Conservation (phyloP, 1,284 basidiomycete species). For the Ganoderma lucidum region DNA sequence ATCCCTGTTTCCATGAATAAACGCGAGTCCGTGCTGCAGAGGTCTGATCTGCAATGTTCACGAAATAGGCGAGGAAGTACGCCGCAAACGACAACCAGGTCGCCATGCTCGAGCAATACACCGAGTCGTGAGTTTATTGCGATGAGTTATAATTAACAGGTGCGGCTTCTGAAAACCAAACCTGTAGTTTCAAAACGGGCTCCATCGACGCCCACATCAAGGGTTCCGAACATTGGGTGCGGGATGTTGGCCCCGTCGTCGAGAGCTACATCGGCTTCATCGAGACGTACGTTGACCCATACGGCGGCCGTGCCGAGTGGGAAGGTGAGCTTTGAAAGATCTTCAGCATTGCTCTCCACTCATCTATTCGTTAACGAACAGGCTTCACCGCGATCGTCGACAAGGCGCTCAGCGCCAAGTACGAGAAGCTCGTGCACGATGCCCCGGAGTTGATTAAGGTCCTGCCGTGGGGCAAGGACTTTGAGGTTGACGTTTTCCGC, state of each 20-base stretch:
- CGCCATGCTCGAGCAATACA: slow-evolving; percentile 81
- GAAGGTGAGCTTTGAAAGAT: slow-evolving; percentile 59
- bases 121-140: slow-evolving; percentile 68
- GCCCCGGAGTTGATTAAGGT: slow-evolving; percentile 82
- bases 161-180: background rate
- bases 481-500: slow-evolving; percentile 84
- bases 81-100: slow-evolving; percentile 76
- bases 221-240: slow-evolving; percentile 82
- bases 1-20: background rate
- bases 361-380: slow-evolving; percentile 34
- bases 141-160: background rate
- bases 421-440: slow-evolving; percentile 75
- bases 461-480: slow-evolving; percentile 85
- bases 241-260: slow-evolving; percentile 87
- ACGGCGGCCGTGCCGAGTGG: slow-evolving; percentile 86
- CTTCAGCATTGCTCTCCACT: background rate
- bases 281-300: slow-evolving; percentile 85
- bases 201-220: slow-evolving; percentile 82
- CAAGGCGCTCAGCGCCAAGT: slow-evolving; percentile 83
- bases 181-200: slow-evolving; percentile 73
- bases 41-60: background rate
- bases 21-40: background rate
- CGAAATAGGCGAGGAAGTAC: slow-evolving; percentile 70
- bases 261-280: slow-evolving; percentile 82
- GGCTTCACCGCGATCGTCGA: slow-evolving; percentile 90